Base-by-base conservation (phyloP, 768 basidiomycete genomes). In the Heimioporus sp. region DNA sequence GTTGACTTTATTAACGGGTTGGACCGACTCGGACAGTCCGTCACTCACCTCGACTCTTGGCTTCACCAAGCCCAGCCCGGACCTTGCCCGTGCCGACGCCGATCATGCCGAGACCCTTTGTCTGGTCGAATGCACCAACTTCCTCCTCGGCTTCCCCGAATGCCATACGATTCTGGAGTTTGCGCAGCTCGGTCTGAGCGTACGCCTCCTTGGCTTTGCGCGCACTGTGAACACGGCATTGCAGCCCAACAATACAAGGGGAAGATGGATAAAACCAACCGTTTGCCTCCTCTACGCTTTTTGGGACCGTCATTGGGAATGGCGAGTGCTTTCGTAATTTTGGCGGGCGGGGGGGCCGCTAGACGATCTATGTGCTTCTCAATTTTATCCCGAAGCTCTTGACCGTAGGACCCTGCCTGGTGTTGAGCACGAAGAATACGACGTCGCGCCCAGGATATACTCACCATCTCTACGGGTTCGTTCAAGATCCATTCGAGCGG, bases 151-250 rank as follows among this genome's bases (percentile, higher is more conserved):
- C 88, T 70, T 96, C 87, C 38, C 96, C 97, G 62, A 99, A 98
- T 49, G 77, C 83, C 89, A 98, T 90, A 43, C 97, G 84, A 68
- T 99, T 99, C 73, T 98, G 96, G 56, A 97, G 76, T 72, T 98
- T 98, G 56, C 94, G 86, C 41, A 99, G 76, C 67, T 99, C 97
- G 2, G 97, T 98, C 71, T 93, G 90, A 5, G 93, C 94, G 64
- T 95, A 95, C 1, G 93, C 94, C 71, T 98, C 97, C 66, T 99
- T 99, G n/a, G 93, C 90, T 67, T 98, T 96, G 42, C 97, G 85
- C 1, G 96, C 97, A 9, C 95, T 97, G 35, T 4, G 11, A 49
- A 21, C 30, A 24, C 20, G 12, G 37, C 2, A 12, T 13, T 59
- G 43, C 58, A 43, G 47, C 32, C 21, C 7, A n/a, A 49, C 3